phyloP scores from a whole-genome alignment of 2,329 filamentous ascomycete genomes.

The Cephalotrichum gorgonifer region DNA sequence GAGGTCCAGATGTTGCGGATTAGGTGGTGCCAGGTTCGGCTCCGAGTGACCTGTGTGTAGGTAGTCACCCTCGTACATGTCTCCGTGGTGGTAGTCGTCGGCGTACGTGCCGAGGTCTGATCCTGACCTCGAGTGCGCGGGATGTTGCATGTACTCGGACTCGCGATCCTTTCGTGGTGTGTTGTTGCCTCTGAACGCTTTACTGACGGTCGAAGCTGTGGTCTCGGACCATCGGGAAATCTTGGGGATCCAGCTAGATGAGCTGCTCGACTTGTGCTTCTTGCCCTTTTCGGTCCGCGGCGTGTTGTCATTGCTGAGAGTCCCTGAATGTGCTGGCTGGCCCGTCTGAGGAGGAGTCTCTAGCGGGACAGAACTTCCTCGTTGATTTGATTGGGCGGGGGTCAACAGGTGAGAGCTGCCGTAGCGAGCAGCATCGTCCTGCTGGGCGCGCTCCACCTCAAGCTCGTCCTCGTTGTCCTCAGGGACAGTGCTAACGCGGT shows the following conservation, averaged over 20 bases:
- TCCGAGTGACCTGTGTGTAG: constrained; percentile 47
- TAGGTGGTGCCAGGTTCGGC: constrained; percentile 28
- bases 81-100: constrained; percentile 40
- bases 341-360: constrained; percentile 48
- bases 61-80: constrained; percentile 51
- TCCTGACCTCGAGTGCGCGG: constrained; percentile 59
- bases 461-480: constrained; percentile 66
- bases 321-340: constrained; percentile 23
- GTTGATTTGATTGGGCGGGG: constrained; percentile 39
- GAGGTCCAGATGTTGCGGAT: constrained; percentile 10
- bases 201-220: constrained; percentile 77
- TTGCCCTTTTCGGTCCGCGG: constrained; percentile 63
- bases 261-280: constrained; percentile 81
- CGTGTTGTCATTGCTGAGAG: constrained; percentile 67
- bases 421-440: constrained; percentile 25
- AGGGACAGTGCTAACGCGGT: constrained; percentile 82
- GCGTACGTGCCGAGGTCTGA: constrained; percentile 63
- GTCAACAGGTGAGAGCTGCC: constrained; percentile 53
- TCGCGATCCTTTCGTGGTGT: constrained; percentile 38
- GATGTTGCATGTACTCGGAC: constrained; percentile 38
- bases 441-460: neutral
- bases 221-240: constrained; percentile 97
- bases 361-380: constrained; percentile 40
- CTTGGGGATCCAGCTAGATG: constrained; percentile 74
- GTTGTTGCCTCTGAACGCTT: constrained; percentile 58